phyloP scores from a whole-genome alignment of 306 rosid genomes.

The Amphicarpaea edgeworthii region DNA sequence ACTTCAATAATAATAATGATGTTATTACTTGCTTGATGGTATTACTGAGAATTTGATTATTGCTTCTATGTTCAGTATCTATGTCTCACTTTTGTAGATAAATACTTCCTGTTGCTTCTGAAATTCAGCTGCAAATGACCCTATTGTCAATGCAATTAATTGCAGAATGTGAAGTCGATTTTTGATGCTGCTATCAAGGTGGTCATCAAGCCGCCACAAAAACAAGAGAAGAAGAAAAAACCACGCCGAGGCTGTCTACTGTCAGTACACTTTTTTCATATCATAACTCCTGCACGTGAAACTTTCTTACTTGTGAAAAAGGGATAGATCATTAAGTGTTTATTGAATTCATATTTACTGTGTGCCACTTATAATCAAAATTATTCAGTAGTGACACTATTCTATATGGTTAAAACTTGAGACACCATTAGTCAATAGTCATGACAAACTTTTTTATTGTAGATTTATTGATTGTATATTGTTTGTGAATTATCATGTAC shows the following conservation, averaged over 20 bases:
- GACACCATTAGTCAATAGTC: neutral
- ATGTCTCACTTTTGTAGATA: slow-evolving; percentile 9
- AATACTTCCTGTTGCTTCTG: neutral
- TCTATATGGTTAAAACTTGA: neutral
- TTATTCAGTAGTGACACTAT: neutral
- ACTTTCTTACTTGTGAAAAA: neutral
- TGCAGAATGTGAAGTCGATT: slow-evolving; percentile 87
- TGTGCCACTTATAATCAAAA: neutral
- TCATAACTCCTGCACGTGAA: neutral
- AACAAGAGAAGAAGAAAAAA: slow-evolving; percentile 84
- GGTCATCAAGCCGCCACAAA: slow-evolving; percentile 89
- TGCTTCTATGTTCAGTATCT: neutral
- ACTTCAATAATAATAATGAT: neutral
- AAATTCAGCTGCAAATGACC: slow-evolving; percentile 20
- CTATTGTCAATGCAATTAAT: slow-evolving; percentile 39
- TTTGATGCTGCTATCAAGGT: slow-evolving; percentile 93
- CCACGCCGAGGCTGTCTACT: slow-evolving; percentile 70
- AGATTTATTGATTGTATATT: neutral
- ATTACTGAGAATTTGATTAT: neutral
- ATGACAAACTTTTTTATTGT: neutral
- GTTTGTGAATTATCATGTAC: neutral
- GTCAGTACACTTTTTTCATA: slow-evolving; percentile 58
- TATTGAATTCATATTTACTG: neutral
- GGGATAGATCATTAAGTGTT: neutral
- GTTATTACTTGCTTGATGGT: neutral